Percentiles rank a stretch among this genome's conserved stretches.
Conservation (phyloP, 208 protist species). For the Leishmania lainsoni region DNA sequence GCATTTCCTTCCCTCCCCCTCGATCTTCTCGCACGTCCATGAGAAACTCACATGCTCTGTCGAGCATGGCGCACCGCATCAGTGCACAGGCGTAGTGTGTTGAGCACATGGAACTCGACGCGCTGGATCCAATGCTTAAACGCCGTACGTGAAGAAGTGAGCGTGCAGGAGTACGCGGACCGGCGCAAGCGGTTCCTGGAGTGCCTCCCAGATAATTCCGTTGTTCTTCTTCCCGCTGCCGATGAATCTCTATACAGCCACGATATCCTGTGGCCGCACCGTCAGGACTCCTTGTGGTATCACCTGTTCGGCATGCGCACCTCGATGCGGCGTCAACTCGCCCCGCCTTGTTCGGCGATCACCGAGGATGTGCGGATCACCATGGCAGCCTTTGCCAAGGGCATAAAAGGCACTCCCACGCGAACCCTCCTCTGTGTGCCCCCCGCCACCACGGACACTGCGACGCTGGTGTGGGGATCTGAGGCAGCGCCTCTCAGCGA, state of each 20-base stretch:
- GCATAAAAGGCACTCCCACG: background rate
- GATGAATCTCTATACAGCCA: slow-evolving; percentile 32
- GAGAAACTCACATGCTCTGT: slow-evolving; percentile 8
- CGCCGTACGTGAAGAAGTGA: slow-evolving; percentile 3
- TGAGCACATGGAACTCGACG: background rate
- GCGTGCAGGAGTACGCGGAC: slow-evolving; percentile 31
- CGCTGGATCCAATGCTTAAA: background rate
- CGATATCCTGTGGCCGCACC: slow-evolving; percentile 43
- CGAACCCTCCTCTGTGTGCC: slow-evolving; percentile 41
- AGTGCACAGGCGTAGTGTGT: background rate
- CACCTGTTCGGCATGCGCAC: slow-evolving; percentile 52
- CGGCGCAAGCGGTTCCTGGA: slow-evolving; percentile 39
- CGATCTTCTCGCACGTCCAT: background rate
- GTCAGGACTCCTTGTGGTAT: slow-evolving; percentile 52
- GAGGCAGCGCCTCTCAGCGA: slow-evolving; percentile 4
- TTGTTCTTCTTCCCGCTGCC: slow-evolving; percentile 47
- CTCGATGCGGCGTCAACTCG: slow-evolving; percentile 32
- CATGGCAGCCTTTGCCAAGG: slow-evolving; percentile 39
- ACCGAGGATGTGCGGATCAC: slow-evolving; percentile 31
- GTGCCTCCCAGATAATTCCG: slow-evolving; percentile 35
- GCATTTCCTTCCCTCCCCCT: background rate
- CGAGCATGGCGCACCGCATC: slow-evolving; percentile 3
- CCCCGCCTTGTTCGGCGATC: slow-evolving; percentile 10
- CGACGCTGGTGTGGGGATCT: slow-evolving; percentile 34
- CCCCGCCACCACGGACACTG: slow-evolving; percentile 18